Percentiles rank a stretch among this genome's conserved stretches.
These are phyloP conservation scores for Mortierella sp. DNA, from an alignment of 371 early-diverging fungal genomes.

Conservation along the genomic window DNA sequence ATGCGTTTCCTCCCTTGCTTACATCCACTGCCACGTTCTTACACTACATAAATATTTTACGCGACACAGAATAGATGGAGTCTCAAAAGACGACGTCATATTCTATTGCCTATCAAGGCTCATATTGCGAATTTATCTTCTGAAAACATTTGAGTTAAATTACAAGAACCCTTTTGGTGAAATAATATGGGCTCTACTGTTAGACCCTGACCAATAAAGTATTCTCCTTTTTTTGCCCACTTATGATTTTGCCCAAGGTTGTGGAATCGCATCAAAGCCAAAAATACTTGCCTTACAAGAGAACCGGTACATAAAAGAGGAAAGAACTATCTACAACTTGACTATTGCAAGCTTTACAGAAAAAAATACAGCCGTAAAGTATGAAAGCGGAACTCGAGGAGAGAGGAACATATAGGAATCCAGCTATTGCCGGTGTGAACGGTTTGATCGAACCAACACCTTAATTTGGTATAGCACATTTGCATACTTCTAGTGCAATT, in stretches of 20 bases:
- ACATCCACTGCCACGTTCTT: no score
- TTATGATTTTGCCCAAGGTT: no score
- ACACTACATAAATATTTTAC: no score
- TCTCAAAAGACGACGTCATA: conserved; percentile 36
- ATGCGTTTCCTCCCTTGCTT: no score
- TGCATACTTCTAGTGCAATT: not conserved
- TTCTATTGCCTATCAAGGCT: conserved; percentile 31
- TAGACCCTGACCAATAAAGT: conserved; percentile 25
- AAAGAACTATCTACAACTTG: conserved; percentile 32
- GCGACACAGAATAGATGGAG: conserved; percentile 54
- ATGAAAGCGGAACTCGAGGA: conserved; percentile 15
- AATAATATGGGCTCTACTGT: conserved; percentile 40
- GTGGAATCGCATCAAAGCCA: conserved; percentile 35
- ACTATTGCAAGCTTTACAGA: conserved; percentile 49
- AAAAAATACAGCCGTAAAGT: conserved; percentile 43
- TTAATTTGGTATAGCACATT: no score
- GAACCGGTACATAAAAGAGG: conserved; percentile 21
- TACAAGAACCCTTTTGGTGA: conserved; percentile 54
- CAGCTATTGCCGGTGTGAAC: conserved; percentile 40
- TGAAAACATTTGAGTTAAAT: conserved; percentile 31
- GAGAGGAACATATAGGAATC: conserved; percentile 36
- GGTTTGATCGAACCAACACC: conserved; percentile 10
- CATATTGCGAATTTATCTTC: conserved; percentile 22
- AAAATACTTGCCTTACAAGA: conserved; percentile 30
- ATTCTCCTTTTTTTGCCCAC: no score